These are phyloP conservation scores for Glycyrrhiza uralensis DNA, from an alignment of 306 rosid species.

Conservation along the genomic window DNA sequence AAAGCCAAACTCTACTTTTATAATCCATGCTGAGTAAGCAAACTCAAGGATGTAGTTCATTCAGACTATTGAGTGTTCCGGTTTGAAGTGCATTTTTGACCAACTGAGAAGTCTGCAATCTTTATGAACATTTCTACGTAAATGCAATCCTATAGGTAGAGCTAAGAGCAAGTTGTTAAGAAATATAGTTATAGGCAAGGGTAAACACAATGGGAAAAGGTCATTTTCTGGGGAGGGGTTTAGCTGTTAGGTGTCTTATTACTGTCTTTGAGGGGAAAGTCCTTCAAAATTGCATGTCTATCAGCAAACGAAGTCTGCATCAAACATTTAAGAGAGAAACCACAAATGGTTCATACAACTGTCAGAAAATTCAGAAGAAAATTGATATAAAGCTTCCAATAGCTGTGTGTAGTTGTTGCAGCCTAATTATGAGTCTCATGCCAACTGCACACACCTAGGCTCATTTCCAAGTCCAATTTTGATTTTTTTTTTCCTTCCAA, in stretches of 20 bases:
- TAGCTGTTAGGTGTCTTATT: no score
- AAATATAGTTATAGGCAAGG: not conserved
- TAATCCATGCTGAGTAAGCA: not conserved
- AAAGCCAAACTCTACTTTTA: not conserved
- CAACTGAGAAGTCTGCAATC: not conserved
- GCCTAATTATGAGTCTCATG: constrained; percentile 29
- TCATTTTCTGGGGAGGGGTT: no score
- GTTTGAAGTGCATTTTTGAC: not conserved
- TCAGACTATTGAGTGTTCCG: not conserved
- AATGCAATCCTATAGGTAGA: not conserved
- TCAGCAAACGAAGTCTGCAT: constrained; percentile 1
- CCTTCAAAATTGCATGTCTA: constrained; percentile 7
- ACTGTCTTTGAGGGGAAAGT: not conserved
- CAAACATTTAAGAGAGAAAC: constrained; percentile 22
- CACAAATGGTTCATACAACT: not conserved
- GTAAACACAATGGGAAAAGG: not conserved
- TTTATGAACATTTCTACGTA: not conserved
- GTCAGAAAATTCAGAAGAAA: constrained; percentile 28
- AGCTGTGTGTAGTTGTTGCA: not conserved
- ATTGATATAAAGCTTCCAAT: constrained; percentile 17
- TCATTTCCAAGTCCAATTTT: not conserved
- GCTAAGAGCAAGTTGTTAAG: not conserved
- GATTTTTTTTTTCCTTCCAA: not conserved
- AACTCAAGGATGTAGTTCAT: not conserved
- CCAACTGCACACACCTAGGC: constrained; percentile 23